phyloP scores from a whole-genome alignment of 192 early-diverging fungal species.

The Coemansia sp. region DNA sequence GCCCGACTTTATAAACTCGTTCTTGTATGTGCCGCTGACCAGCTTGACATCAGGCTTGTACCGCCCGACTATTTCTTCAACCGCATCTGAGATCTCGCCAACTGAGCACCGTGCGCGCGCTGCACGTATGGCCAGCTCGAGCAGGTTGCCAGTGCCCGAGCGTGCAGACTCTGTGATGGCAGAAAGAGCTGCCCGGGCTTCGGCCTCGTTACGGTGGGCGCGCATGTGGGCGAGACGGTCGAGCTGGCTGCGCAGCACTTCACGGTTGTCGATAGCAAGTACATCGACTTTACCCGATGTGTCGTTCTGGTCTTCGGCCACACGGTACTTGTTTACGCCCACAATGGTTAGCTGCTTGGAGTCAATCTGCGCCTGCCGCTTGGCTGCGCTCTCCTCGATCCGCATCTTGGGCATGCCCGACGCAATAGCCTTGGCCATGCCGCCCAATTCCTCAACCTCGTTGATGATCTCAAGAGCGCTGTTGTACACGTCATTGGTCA shows the following conservation, averaged over 20 bases:
- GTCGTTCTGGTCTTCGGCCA: constrained; percentile 67
- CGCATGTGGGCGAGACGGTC: constrained; percentile 62
- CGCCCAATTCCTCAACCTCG: constrained; percentile 82
- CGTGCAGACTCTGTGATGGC: constrained; percentile 69
- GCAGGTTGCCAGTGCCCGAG: constrained; percentile 68
- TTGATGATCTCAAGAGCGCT: constrained; percentile 67
- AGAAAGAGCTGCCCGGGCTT: constrained; percentile 58
- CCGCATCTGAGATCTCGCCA: constrained; percentile 79
- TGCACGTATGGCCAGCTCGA: constrained; percentile 74
- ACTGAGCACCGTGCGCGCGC: constrained; percentile 77
- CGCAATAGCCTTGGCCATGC: constrained; percentile 89
- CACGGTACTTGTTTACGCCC: constrained; percentile 86
- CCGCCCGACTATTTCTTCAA: constrained; percentile 81
- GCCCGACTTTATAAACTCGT: constrained; percentile 66
- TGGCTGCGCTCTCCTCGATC: constrained; percentile 86
- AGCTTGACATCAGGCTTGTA: constrained; percentile 80
- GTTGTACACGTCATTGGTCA: constrained; percentile 80
- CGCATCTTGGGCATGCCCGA: constrained; percentile 86
- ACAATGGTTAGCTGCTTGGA: constrained; percentile 84
- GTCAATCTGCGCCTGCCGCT: constrained; percentile 85
- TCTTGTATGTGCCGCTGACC: constrained; percentile 83
- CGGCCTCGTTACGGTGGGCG: constrained; percentile 56
- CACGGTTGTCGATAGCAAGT: constrained; percentile 77
- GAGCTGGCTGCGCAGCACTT: constrained; percentile 69
- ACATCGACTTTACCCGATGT: constrained; percentile 51